Evolutionary conservation across 2,329 filamentous ascomycete genomes (phyloP).

Genomic region (Sporothrix euskadiensis): DNA sequence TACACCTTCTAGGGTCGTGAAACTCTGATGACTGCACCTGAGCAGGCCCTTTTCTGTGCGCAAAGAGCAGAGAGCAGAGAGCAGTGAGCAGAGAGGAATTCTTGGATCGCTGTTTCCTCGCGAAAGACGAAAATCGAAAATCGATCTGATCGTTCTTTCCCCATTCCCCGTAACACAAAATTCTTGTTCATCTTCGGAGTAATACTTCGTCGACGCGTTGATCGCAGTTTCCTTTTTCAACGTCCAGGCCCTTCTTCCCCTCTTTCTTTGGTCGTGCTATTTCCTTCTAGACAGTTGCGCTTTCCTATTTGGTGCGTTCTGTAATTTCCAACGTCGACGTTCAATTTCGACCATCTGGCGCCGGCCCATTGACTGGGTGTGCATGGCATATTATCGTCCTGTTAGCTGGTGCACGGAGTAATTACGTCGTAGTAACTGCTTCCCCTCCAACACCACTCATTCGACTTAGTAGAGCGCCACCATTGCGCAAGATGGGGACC

Average conservation of each 20-base stretch:
- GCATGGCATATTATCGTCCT: neutral
- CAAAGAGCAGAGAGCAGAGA: neutral
- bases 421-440: neutral
- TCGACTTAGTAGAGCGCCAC: neutral
- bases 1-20: conserved; percentile 12
- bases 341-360: conserved; percentile 2
- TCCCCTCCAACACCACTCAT: neutral
- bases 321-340: neutral
- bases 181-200: neutral
- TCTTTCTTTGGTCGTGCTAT: neutral
- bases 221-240: conserved; percentile 14
- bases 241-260: conserved; percentile 1
- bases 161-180: neutral
- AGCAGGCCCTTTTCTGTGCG: neutral
- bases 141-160: neutral
- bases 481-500: conserved; percentile 16
- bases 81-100: neutral
- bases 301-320: neutral
- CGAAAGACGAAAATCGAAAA: neutral
- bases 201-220: neutral
- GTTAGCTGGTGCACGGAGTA: too few relatives aligned
- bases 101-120: neutral
- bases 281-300: neutral
- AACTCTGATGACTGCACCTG: neutral
- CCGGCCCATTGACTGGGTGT: neutral